phyloP scores from a whole-genome alignment of 768 basidiomycete genomes.

The Mycena epipterygia region DNA sequence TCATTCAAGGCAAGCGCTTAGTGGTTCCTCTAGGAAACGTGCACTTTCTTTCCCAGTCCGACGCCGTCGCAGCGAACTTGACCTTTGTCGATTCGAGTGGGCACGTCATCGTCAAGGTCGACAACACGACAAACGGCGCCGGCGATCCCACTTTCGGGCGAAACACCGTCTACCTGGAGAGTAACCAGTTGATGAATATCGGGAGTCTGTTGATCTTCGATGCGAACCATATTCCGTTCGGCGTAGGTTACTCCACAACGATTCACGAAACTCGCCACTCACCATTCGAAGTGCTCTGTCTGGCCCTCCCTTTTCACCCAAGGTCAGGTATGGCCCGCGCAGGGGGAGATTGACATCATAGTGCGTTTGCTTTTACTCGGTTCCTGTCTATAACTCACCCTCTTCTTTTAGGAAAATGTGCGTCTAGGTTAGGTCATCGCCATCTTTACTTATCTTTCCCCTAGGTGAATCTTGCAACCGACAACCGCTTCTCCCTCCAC shows the following conservation, averaged over 20 bases:
- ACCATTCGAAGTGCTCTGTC: constrained; percentile 16
- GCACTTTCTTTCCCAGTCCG: constrained; percentile 28
- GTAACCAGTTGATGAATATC: constrained; percentile 25
- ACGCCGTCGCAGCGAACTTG: constrained; percentile 19
- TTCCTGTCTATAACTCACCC: neutral
- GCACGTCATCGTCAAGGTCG: constrained; percentile 29
- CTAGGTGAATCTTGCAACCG: constrained; percentile 40
- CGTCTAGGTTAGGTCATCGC: neutral
- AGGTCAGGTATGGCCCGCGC: constrained; percentile 52
- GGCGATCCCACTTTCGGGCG: constrained; percentile 31
- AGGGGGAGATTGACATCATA: constrained; percentile 72
- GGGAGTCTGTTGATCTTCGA: constrained; percentile 37
- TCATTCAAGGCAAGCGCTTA: neutral
- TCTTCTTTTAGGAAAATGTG: constrained; percentile 22
- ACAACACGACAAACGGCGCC: constrained; percentile 33
- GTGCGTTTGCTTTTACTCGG: constrained; percentile 45
- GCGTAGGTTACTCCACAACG: constrained; percentile 15
- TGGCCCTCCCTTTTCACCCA: constrained; percentile 33
- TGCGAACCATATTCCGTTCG: constrained; percentile 37
- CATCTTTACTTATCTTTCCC: neutral
- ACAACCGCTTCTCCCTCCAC: constrained; percentile 73
- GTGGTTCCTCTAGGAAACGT: constrained; percentile 18
- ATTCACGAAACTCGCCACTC: neutral
- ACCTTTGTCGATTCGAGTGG: constrained; percentile 19
- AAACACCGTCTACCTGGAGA: constrained; percentile 31